A percentile compares a stretch with the other conserved stretches of the same genome.
Conservation (phyloP, 768 basidiomycete genomes). For the Termitomyces sp. region DNA sequence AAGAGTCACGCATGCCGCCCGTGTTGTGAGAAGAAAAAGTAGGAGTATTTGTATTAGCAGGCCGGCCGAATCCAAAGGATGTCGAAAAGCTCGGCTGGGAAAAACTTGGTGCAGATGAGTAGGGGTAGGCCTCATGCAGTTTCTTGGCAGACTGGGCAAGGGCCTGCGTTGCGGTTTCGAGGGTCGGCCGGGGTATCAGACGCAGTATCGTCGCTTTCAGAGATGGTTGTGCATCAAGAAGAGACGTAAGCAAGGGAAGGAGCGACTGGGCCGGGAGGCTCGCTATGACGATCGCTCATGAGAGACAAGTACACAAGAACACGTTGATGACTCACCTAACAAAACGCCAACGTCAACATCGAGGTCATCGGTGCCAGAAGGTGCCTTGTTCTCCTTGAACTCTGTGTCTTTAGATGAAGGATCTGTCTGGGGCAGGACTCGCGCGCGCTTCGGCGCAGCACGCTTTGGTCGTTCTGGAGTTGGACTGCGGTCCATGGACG, state of each 20-base stretch:
- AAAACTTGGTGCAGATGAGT: constrained; percentile 49
- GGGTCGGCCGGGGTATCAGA: constrained; percentile 79
- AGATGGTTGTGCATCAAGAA: constrained; percentile 63
- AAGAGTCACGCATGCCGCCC: constrained; percentile 74
- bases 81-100: constrained; percentile 19
- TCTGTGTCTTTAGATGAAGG: constrained; percentile 32
- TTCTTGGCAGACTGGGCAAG: constrained; percentile 65
- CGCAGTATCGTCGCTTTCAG: constrained; percentile 69
- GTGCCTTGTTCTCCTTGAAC: constrained; percentile 45
- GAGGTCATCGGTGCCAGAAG: constrained; percentile 36
- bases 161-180: constrained; percentile 68
- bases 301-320: constrained; percentile 2
- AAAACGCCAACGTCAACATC: constrained; percentile 79
- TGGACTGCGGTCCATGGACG: constrained; percentile 81
- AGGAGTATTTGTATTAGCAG: constrained; percentile 14
- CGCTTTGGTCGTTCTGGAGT: constrained; percentile 77
- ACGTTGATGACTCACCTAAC: constrained; percentile 50
- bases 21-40: constrained; percentile 24
- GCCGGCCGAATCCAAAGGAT: constrained; percentile 29
- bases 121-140: constrained; percentile 79
- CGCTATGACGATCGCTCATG: constrained; percentile 40
- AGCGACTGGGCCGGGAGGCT: constrained; percentile 75
- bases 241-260: constrained; percentile 64
- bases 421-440: constrained; percentile 31
- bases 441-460: constrained; percentile 62